A percentile compares a stretch with the other conserved stretches of the same genome.
Conservation (phyloP, 1,139 yeast genomes). For the Candida pseudoviswanathii region DNA sequence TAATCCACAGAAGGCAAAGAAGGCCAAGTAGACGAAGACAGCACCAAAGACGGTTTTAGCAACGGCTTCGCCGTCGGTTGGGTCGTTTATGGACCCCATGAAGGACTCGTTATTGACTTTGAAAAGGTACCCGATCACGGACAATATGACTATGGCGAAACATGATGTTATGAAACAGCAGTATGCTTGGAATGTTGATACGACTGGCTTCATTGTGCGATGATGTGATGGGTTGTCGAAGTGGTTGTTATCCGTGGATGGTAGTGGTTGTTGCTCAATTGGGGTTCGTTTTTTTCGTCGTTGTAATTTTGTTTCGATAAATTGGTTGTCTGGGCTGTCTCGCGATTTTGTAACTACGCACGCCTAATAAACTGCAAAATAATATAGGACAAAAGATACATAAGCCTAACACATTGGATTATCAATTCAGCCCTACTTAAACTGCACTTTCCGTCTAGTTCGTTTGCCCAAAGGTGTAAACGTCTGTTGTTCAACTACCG, state of each 20-base stretch:
- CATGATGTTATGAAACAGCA: constrained; percentile 92
- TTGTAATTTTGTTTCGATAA: neutral
- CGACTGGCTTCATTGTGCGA: constrained; percentile 35
- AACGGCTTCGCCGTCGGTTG: constrained; percentile 91
- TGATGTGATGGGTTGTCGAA: neutral
- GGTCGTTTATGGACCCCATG: constrained; percentile 90
- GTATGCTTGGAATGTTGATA: constrained; percentile 79
- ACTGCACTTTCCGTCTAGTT: constrained; percentile 13
- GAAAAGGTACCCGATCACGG: constrained; percentile 83
- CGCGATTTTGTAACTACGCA: neutral
- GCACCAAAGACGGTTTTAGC: constrained; percentile 91
- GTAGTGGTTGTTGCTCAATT: no score
- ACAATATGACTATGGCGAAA: constrained; percentile 84
- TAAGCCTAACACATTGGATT: no score
- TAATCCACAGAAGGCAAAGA: constrained; percentile 86
- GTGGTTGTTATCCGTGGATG: neutral
- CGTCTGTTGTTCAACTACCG: constrained; percentile 19
- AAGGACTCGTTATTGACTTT: constrained; percentile 82
- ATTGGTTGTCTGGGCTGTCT: neutral
- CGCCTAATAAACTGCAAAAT: neutral
- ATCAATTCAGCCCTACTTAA: neutral
- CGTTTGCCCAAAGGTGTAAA: constrained; percentile 13
- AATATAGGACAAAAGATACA: neutral
- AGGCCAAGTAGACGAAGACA: constrained; percentile 76
- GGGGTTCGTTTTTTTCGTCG: neutral